Conservation (phyloP, 768 basidiomycete genomes). For the Mrakia frigida region DNA sequence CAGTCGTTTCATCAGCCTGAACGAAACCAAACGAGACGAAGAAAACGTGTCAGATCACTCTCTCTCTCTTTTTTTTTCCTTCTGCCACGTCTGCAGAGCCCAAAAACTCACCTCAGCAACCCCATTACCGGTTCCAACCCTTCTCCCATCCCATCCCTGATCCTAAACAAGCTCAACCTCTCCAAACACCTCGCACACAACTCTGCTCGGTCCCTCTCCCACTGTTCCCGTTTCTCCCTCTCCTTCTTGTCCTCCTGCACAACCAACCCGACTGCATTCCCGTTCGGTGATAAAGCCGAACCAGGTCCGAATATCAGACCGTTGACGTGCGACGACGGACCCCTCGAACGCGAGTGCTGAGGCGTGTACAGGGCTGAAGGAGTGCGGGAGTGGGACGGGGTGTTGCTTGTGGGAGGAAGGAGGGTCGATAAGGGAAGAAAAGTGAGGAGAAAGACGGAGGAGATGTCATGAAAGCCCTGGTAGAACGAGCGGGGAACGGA, state of each 20-base stretch:
- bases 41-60: neutral
- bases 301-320: neutral
- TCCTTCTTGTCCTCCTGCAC: neutral
- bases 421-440: conserved; percentile 37
- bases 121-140: conserved; percentile 81
- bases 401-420: neutral
- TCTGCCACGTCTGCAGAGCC: too few species aligned
- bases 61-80: neutral
- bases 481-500: neutral
- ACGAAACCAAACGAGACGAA: neutral
- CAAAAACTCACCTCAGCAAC: conserved; percentile 55
- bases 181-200: conserved; percentile 47
- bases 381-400: neutral
- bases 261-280: too few species aligned
- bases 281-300: too few species aligned
- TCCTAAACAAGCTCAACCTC: conserved; percentile 67
- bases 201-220: neutral
- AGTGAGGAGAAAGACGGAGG: conserved; percentile 60
- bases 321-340: neutral
- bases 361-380: neutral
- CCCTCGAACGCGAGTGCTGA: neutral
- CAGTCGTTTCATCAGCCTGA: conserved; percentile 68
- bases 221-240: neutral
- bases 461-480: conserved; percentile 88
- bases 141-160: conserved; percentile 82